Evolutionary conservation across 345 rosid species (phyloP), one percentile per base, ranked within the genome.

Genomic region (Hibiscus tridactylites): DNA sequence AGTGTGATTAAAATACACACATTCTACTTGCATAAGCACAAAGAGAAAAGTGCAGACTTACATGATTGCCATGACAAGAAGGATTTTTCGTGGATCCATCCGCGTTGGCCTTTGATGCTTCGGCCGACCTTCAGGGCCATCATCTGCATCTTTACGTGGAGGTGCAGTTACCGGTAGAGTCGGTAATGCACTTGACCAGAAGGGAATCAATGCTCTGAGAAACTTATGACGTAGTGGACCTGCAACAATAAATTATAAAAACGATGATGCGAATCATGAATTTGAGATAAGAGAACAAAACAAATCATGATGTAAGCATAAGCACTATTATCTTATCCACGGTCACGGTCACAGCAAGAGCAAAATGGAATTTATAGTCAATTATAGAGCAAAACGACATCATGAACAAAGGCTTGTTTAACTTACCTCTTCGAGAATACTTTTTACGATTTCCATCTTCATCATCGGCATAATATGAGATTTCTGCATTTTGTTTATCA

Each of bases 51-150:
- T 63, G 37, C n/a, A 78, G 70, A 81, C 65, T 82, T 79, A 95
- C 99, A 95, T 89, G 83, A 95, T 86, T 65, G 99, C 99, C 81
- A 95, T 86, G 44, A 92, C 58, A 67, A 92, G 90, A 65, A 95
- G 97, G 71, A 90, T 79, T 80, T 95, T 95, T 78, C 93, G 76
- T 58, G 97, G 94, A 79, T 95, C 99, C 86, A 85, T 88, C 84
- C 92, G 86, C 2, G 96, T 83, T 59, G 88, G 74, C 81, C 87
- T 84, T 71, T 87, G 91, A 72, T 86, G 91, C 79, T 91, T 85
- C 47, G 63, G 29, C 65, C 91, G 93, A 33, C 84, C 89, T 73
- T 92, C 99, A 54, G 85, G 21, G 71, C 69, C 81, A 78, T 89
- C 96, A 68, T 89, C 92, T 68, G 78, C 83, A 74, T 90, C 97